Evolutionary conservation across 2,329 filamentous ascomycete species (phyloP).

Genomic region (Penicillium sp.): DNA sequence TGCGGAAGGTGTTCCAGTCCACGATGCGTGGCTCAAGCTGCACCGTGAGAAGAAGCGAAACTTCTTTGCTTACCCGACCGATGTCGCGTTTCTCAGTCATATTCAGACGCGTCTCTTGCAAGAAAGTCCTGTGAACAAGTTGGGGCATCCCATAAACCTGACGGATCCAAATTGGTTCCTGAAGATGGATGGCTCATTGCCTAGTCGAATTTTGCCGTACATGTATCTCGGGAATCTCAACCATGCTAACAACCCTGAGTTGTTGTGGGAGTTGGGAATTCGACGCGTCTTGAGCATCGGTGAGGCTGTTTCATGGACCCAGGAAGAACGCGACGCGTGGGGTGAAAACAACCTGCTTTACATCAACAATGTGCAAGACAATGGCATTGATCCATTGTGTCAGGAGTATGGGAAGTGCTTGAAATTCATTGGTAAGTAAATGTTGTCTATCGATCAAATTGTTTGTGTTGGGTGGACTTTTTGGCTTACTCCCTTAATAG

Average conservation of each 20-base stretch:
- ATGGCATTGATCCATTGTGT: conserved; percentile 89
- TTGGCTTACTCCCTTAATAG: conserved; percentile 49
- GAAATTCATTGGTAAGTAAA: conserved; percentile 80
- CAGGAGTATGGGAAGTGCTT: conserved; percentile 83
- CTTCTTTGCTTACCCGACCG: conserved; percentile 93
- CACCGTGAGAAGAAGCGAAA: conserved; percentile 81
- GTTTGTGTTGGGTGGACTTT: neutral
- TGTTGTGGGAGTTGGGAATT: conserved; percentile 79
- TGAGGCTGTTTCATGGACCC: conserved; percentile 79
- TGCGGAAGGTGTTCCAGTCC: conserved; percentile 75
- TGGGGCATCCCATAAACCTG: conserved; percentile 24
- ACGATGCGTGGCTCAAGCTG: conserved; percentile 82
- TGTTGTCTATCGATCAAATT: neutral
- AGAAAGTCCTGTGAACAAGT: conserved; percentile 36
- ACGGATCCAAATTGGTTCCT: conserved; percentile 74
- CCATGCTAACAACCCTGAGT: conserved; percentile 89
- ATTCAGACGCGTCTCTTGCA: conserved; percentile 75
- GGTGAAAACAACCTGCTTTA: conserved; percentile 75
- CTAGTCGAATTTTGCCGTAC: conserved; percentile 84
- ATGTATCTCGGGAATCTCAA: conserved; percentile 94
- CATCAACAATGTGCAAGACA: conserved; percentile 88
- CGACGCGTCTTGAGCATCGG: conserved; percentile 87
- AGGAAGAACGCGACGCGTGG: conserved; percentile 70
- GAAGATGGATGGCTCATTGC: conserved; percentile 84
- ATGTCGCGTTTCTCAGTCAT: conserved; percentile 76